Conservation (phyloP, 2,329 filamentous ascomycete genomes). For the Sclerotinia minor region DNA sequence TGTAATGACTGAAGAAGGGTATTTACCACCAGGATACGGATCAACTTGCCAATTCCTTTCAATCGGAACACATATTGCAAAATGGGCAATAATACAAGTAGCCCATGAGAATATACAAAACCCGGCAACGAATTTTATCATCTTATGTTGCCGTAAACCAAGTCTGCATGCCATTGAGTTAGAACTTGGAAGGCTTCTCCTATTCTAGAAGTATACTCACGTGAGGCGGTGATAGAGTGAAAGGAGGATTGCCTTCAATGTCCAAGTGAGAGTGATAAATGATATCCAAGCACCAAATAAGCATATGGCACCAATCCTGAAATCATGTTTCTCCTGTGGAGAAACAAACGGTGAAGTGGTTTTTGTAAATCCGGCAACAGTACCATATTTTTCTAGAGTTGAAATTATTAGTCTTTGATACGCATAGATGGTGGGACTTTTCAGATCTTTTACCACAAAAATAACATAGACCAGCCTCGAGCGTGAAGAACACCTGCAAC, state of each 20-base stretch:
- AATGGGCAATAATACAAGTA: not conserved
- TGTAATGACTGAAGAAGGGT: not conserved
- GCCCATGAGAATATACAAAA: conserved; percentile 1
- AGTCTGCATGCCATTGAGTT: not conserved
- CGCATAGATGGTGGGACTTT: not conserved
- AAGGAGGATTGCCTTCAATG: conserved; percentile 9
- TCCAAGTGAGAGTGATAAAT: conserved; percentile 10
- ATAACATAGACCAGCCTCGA: not conserved
- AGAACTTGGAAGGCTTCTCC: not conserved
- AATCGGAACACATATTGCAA: not conserved
- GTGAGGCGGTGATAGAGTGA: conserved; percentile 4
- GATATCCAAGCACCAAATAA: conserved; percentile 10
- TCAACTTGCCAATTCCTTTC: not conserved
- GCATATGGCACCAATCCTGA: not conserved
- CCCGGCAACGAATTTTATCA: not conserved
- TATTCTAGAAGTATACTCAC: not conserved
- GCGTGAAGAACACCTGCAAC: not conserved
- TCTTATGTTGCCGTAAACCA: not conserved
- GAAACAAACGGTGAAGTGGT: not conserved
- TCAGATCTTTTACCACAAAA: not conserved
- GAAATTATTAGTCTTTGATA: not conserved
- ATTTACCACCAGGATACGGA: conserved; percentile 10
- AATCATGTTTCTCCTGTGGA: not conserved
- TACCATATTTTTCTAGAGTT: not conserved
- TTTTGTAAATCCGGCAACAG: not conserved